phyloP scores from a whole-genome alignment of 78 protist species.

The Pelomyxa schiedti region DNA sequence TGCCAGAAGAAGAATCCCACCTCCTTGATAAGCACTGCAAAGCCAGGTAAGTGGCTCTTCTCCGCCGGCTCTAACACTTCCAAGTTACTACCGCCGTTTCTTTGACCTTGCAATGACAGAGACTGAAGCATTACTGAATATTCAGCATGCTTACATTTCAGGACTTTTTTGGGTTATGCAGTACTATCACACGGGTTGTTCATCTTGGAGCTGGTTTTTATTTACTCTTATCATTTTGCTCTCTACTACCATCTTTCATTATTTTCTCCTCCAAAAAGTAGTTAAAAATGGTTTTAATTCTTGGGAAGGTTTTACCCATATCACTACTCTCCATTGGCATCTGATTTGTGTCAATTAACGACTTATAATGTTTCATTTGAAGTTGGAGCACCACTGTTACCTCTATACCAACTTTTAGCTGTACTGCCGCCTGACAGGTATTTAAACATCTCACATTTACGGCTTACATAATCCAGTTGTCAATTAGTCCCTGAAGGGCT shows the following conservation, averaged over 20 bases:
- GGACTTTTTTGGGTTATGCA: slow-evolving; percentile 78
- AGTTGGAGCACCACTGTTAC: slow-evolving; percentile 64
- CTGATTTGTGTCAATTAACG: slow-evolving; percentile 17
- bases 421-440: slow-evolving; percentile 93
- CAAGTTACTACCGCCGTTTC: no score
- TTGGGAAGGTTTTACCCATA: slow-evolving; percentile 69
- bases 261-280: no score
- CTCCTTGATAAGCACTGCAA: no score
- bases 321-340: slow-evolving; percentile 85
- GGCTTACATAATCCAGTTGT: not conserved
- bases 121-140: no score
- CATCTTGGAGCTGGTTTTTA: slow-evolving; percentile 89
- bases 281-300: no score
- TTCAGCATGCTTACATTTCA: slow-evolving; percentile 13
- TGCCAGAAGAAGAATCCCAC: no score
- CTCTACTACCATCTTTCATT: no score
- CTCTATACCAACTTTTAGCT: slow-evolving; percentile 77
- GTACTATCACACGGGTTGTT: slow-evolving; percentile 83
- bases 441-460: not conserved
- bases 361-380: slow-evolving; percentile 15
- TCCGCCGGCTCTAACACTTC: no score
- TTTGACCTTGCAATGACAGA: no score
- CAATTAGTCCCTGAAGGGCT: slow-evolving; percentile 36
- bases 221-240: no score
- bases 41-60: no score